Evolutionary conservation across 495 filamentous ascomycete genomes (phyloP), one percentile per base, ranked within the genome.

Genomic region (Jackrogersella minutella): DNA sequence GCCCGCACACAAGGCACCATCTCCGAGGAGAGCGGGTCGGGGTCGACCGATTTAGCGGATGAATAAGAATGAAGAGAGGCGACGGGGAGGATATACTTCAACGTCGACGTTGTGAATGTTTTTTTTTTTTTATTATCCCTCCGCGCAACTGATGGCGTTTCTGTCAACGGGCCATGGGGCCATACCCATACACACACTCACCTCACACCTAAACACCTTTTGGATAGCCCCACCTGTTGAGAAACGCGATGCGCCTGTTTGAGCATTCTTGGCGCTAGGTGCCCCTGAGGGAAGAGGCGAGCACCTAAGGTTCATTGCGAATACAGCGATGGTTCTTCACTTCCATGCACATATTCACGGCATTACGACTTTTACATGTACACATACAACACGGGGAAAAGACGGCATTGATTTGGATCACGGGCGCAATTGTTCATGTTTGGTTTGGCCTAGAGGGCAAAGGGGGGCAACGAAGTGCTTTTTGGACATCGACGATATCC

Each of bases 1-100:
- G 83, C 83, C 26, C 66, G 83, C 13, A 68, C 72, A 13, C 75
- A 79, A 60, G 78, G 79, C 53, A 72, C 64, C 37, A 44, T 75
- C 14, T 51, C 66, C 8, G 55, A 69, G 17, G 60, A 57, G 6
- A 69, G 66, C 11, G 59, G 50, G 39, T 39, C 61, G 0, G 51
- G 41, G 14, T 52, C 55, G 6, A 60, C 28, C 14, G 50, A 6
- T 40, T 14, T 57, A 40, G 41, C 31, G n/a, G 59, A 68, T 28
- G 49, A 50, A 39, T 55, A 60, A 44, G 16, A 16, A 46, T 51
- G 37, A 21, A 44, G 49, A 19, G 16, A n/a, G 33, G 11, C 2
- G 33, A 36, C 26, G 26, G 26, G n/a, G n/a, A n/a, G n/a, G n/a
- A n/a, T n/a, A n/a, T n/a, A n/a, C 7, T 7, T 11, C 22, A 3